These are phyloP conservation scores for Lavandula angustifolia DNA, from an alignment of 257 asterid species.

Conservation along the genomic window DNA sequence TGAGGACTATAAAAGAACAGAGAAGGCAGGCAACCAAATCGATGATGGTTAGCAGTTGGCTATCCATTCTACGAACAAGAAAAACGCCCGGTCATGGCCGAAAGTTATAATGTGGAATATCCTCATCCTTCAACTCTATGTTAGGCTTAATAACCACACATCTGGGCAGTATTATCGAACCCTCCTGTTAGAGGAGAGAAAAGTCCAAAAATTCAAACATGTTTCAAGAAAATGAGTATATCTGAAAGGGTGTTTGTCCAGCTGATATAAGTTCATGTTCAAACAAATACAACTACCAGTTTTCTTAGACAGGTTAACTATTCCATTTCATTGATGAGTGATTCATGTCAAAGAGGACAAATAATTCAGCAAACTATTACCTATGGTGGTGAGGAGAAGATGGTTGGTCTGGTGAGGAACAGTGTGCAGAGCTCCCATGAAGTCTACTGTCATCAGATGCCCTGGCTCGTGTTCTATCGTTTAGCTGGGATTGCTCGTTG, in stretches of 20 bases:
- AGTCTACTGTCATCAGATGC: conserved; percentile 56
- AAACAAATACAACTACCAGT: too few relatives aligned
- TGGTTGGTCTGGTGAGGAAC: conserved; percentile 74
- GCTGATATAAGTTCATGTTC: background rate
- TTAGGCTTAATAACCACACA: conserved; percentile 19
- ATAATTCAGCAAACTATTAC: conserved; percentile 39
- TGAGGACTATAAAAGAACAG: conserved; percentile 26
- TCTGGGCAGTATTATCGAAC: conserved; percentile 36
- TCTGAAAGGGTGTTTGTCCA: background rate
- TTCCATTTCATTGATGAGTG: too few relatives aligned
- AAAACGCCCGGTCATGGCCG: conserved; percentile 19
- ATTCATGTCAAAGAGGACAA: background rate
- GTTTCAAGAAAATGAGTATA: background rate
- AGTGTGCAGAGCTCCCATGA: conserved; percentile 54
- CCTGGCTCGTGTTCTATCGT: conserved; percentile 52
- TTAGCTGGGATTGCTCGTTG: conserved; percentile 56
- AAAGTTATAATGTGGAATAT: conserved; percentile 11
- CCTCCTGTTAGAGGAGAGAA: conserved; percentile 51
- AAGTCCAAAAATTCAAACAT: conserved; percentile 14
- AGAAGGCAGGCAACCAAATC: conserved; percentile 22
- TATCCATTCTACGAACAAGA: conserved; percentile 47
- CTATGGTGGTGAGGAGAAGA: conserved; percentile 72
- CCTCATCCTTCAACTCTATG: conserved; percentile 24
- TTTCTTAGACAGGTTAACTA: background rate
- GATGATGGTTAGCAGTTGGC: conserved; percentile 39